Base-by-base conservation (phyloP, 1,284 basidiomycete species). In the Cerrena zonata region DNA sequence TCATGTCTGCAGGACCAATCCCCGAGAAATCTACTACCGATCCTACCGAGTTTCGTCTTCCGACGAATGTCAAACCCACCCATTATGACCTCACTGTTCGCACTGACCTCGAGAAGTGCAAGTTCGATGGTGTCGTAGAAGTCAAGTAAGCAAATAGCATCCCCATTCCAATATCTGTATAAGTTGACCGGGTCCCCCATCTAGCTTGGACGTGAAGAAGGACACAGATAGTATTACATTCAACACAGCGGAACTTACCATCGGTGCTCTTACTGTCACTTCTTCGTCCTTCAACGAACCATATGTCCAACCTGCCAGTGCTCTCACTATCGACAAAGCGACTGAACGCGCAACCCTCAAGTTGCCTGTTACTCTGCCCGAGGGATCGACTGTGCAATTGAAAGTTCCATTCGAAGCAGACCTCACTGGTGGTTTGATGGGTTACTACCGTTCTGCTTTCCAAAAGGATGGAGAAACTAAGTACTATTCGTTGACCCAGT, bases 31-130 rank as follows among this genome's bases (percentile, higher is more conserved):
- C 36, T 11, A 26, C 44, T n/a, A 51, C 47, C 21, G 30, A 37
- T 40, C 34, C 51, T 48, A 68, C 73, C 57, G 66, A 81, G 54
- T 89, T 86, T 67, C 82, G 91, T 57, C 79, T 94, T 47, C 90
- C 91, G 11, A 78, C 77, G 7, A 73, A 84, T 58, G 82, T 91
- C 53, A 80, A 77, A 58, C 86, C 91, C 22, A 77, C 71, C 24
- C 90, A 94, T 68, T 96, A 96, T 69, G 88, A 86, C 60, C 69
- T 95, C 49, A 86, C 82, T 44, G 74, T 95, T 69, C 86, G 79
- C 65, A 94, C 93, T 2, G 88, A 94, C 69, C 79, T 96, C 48
- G 77, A 86, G 54, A 76, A 77, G 22, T 74, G 80, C 45, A 77
- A 69, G 18, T 96, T 94, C 65, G 75, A 82, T 30, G 94, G 94